Evolutionary conservation across 2,329 filamentous ascomycete genomes (phyloP).

Genomic region (Zymoseptoria passerinii): DNA sequence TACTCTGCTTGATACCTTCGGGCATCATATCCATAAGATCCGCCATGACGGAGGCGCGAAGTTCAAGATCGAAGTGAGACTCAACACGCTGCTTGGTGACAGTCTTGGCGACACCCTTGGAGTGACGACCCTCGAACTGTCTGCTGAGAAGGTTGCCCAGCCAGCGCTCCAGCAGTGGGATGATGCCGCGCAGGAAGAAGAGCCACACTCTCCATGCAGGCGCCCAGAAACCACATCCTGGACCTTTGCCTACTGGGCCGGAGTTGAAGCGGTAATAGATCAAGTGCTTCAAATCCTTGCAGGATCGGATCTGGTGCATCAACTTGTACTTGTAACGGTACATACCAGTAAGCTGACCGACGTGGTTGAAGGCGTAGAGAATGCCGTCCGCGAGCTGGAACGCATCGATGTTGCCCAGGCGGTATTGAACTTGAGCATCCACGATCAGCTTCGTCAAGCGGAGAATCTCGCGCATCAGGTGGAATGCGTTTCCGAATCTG

Average conservation of each 20-base stretch:
- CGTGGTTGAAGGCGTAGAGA: constrained; percentile 98
- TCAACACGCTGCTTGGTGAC: constrained; percentile 99
- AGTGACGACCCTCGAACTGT: constrained; percentile 96
- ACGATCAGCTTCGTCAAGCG: constrained; percentile 95
- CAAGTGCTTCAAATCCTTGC: constrained; percentile 97
- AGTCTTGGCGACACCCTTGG: constrained; percentile 97
- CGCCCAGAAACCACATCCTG: constrained; percentile 97
- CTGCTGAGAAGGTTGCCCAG: constrained; percentile 91
- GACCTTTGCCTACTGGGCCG: constrained; percentile 91
- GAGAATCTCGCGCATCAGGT: constrained; percentile 95
- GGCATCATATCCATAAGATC: constrained; percentile 99
- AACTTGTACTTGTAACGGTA: constrained; percentile 99
- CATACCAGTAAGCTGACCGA: constrained; percentile 97
- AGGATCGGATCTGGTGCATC: constrained; percentile 98
- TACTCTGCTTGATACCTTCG: constrained; percentile 98
- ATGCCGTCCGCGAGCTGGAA: constrained; percentile 98
- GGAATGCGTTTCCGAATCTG: constrained; percentile 96
- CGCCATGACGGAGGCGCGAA: constrained; percentile 96
- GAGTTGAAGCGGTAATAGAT: constrained; percentile 99
- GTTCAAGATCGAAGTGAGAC: constrained; percentile 94
- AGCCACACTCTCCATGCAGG: constrained; percentile 98
- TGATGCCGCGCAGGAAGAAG: constrained; percentile 98
- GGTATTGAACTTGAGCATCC: constrained; percentile 95
- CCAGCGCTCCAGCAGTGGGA: constrained; percentile 93
- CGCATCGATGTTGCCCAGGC: constrained; percentile 94